These are phyloP conservation scores for Neurospora sp. DNA, from an alignment of 495 filamentous ascomycete species.

Conservation along the genomic window DNA sequence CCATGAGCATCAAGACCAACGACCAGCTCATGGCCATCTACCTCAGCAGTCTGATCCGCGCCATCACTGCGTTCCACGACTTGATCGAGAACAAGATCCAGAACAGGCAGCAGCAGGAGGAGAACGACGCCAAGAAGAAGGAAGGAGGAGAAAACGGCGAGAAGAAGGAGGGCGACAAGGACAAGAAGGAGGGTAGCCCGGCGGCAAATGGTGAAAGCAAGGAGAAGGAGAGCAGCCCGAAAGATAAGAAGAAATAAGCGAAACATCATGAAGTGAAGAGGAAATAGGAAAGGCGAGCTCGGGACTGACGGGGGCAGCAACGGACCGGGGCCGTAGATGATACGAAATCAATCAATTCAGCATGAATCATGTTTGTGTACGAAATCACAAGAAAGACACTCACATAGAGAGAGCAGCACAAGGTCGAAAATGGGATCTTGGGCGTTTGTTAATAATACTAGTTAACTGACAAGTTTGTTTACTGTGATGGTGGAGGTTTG, in stretches of 20 bases:
- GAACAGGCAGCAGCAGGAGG: constrained; percentile 93
- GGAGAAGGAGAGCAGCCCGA: constrained; percentile 22
- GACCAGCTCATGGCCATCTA: constrained; percentile 98
- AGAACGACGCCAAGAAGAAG: constrained; percentile 69
- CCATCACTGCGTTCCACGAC: constrained; percentile 98
- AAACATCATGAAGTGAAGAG: background rate
- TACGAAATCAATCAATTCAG: background rate
- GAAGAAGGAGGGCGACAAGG: constrained; percentile 28
- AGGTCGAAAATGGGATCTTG: background rate
- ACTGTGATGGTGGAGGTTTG: background rate
- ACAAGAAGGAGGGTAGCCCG: constrained; percentile 53
- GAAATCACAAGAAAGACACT: background rate
- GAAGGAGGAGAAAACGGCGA: constrained; percentile 36
- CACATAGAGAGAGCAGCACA: background rate
- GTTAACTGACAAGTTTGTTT: background rate
- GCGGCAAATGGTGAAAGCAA: constrained; percentile 50
- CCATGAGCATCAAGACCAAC: constrained; percentile 98
- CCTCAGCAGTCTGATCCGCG: constrained; percentile 87
- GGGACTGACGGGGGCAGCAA: background rate
- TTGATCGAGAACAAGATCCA: constrained; percentile 99
- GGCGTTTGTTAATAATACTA: background rate
- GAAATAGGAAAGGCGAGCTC: background rate
- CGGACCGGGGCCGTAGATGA: background rate
- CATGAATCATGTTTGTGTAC: background rate
- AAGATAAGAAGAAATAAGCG: constrained; percentile 28